Base-by-base conservation (phyloP, 108 stramenopile genomes). In the Pseudonitzschia pungens region DNA sequence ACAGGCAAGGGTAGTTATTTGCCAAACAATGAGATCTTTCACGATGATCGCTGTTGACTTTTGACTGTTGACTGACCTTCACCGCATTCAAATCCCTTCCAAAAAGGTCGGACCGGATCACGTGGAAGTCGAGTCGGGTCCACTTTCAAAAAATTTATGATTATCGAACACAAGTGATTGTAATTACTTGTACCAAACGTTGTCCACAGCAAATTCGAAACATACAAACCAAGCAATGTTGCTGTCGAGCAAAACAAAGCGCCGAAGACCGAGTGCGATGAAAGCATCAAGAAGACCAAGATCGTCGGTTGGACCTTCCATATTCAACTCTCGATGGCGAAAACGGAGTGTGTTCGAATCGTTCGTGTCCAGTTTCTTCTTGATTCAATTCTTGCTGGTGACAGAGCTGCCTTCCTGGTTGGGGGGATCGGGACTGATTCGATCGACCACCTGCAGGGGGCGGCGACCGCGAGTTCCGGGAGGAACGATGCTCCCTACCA, bases 401-500 rank as follows among this genome's bases (percentile, higher is more conserved):
- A 62, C 33, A 62, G 22, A 55, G 20, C 54, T 55, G 16, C 26
- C 12, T 55, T 22, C 54, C 24, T 21, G 24, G 24, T 24, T 24
- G 21, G 45, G 45, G 14, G 45, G 45, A 48, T 48, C 45, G 16
- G 45, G 45, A 18, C 14, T 48, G 16, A 48, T 48, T 48, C 45
- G 45, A 18, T 48, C 45, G 45, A 48, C 45, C 45, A n/a, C 57
- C 27, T n/a, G 57, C 57, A 27, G 22, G 27, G n/a, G 29, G 57
- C 22, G 48, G 33, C 60, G 40, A 43, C 27, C 11, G 2, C 53
- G 8, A 9, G 45, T 28, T 33, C 57, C 0, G 59, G 21, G 8
- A 24, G 12, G 20, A 56, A 72, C 15, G 29, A 73, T 8, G n/a
- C 26, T 65, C 36, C 73, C 12, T 77, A 62, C 54, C 31, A 65